Conservation (phyloP, 106 monocot genomes). For the Dactylorhiza incarnata region DNA sequence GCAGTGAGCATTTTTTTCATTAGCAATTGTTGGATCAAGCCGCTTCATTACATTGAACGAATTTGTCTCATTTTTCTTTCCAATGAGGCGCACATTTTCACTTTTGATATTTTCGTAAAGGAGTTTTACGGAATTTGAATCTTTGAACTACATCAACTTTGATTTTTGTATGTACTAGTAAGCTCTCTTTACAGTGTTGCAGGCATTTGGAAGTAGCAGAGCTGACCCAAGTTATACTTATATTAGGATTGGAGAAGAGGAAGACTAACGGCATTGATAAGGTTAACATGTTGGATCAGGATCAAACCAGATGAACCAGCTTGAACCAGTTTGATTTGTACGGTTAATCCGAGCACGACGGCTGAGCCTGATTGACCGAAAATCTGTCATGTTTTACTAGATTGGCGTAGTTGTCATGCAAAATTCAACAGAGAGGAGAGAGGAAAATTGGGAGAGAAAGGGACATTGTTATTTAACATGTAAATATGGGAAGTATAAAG, state of each 20-base stretch:
- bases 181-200: neutral
- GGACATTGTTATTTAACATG: neutral
- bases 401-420: neutral
- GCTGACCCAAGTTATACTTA: neutral
- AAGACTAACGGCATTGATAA: too few species aligned
- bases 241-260: neutral
- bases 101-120: neutral
- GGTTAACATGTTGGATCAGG: neutral
- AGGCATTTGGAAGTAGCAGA: neutral
- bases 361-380: neutral
- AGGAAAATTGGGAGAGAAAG: neutral
- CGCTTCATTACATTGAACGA: neutral
- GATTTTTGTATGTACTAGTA: neutral
- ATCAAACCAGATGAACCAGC: neutral
- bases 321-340: neutral
- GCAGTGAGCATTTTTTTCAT: neutral
- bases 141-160: too few species aligned
- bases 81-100: neutral
- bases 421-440: neutral
- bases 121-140: neutral
- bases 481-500: too few species aligned
- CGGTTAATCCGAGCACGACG: neutral
- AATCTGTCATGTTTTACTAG: neutral
- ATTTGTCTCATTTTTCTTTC: neutral
- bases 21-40: neutral